Conservation (phyloP, 2,329 filamentous ascomycete genomes). For the Sclerotiophoma versabilis region DNA sequence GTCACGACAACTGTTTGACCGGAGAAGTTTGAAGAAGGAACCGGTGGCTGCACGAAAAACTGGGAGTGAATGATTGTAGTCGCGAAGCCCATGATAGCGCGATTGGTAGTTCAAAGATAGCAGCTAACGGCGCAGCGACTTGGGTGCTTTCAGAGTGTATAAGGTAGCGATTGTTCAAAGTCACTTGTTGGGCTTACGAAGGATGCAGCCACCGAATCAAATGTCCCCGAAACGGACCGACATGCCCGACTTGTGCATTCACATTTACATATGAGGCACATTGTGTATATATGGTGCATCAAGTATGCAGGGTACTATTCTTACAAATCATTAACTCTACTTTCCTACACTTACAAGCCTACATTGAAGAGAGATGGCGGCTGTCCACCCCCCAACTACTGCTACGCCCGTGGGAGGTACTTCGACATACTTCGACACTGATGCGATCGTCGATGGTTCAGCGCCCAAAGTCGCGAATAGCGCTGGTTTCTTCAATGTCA, state of each 20-base stretch:
- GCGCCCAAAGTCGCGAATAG: not conserved
- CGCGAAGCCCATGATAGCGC: conserved; percentile 30
- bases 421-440: not conserved
- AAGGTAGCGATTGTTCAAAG: not conserved
- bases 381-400: not conserved
- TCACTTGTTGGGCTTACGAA: too few species aligned
- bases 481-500: not conserved
- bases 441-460: not conserved
- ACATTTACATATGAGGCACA: too few species aligned
- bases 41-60: not conserved
- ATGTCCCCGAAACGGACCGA: too few species aligned
- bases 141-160: not conserved
- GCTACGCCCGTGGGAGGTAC: not conserved
- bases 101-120: not conserved
- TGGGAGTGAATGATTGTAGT: conserved; percentile 45
- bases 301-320: not conserved
- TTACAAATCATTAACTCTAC: not conserved
- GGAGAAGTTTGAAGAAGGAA: not conserved
- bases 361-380: not conserved
- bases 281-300: too few species aligned
- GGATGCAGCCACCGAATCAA: too few species aligned
- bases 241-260: too few species aligned
- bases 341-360: not conserved
- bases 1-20: too few species aligned
- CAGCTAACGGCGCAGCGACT: not conserved